These are phyloP conservation scores for Amanita rubescens DNA, from an alignment of 768 basidiomycete genomes.

Conservation along the genomic window DNA sequence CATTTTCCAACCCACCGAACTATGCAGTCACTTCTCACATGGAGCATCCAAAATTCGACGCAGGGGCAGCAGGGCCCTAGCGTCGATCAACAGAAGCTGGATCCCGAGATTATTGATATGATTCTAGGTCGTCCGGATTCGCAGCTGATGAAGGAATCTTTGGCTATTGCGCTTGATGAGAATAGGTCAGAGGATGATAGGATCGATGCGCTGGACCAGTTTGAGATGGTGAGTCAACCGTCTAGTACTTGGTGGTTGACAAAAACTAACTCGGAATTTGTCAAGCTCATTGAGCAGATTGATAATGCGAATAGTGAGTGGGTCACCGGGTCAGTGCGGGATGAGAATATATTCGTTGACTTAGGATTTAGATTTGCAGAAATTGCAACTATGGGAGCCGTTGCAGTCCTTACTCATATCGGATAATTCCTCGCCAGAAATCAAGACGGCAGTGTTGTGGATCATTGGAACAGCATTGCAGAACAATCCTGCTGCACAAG, in stretches of 20 bases:
- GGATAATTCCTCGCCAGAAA: constrained; percentile 43
- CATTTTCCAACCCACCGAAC: neutral
- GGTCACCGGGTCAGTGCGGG: neutral
- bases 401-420: constrained; percentile 57
- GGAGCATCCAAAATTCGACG: constrained; percentile 70
- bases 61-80: constrained; percentile 22
- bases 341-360: neutral
- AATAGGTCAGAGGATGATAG: constrained; percentile 48
- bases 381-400: constrained; percentile 73
- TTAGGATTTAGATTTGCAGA: constrained; percentile 54
- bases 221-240: constrained; percentile 66
- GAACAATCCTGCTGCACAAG: constrained; percentile 83
- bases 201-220: constrained; percentile 67
- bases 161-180: constrained; percentile 55
- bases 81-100: constrained; percentile 42
- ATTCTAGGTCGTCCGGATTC: constrained; percentile 84
- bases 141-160: constrained; percentile 75
- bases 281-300: constrained; percentile 81
- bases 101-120: constrained; percentile 78
- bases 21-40: constrained; percentile 77
- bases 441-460: constrained; percentile 72
- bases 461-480: constrained; percentile 84
- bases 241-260: neutral
- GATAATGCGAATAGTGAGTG: constrained; percentile 81
- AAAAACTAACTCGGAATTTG: neutral